Percentiles rank a stretch among this genome's conserved stretches.
These are phyloP conservation scores for Agapanthus africanus DNA, from an alignment of 106 monocot species.

Conservation along the genomic window DNA sequence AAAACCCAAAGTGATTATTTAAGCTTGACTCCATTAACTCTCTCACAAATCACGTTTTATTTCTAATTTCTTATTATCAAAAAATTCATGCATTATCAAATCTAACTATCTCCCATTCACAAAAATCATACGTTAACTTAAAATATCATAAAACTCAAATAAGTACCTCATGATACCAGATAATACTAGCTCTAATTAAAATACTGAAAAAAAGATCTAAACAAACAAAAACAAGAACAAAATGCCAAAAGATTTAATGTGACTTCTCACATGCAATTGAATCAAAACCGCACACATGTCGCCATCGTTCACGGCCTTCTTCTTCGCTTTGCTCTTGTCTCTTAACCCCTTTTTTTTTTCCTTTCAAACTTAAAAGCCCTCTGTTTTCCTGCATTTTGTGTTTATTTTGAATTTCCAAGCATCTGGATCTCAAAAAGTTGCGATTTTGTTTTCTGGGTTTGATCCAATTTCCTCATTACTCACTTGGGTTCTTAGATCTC, in stretches of 20 bases:
- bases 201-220: too few species aligned
- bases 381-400: not conserved
- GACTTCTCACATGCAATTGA: conserved; percentile 7
- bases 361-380: not conserved
- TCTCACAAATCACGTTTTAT: too few species aligned
- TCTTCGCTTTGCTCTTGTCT: not conserved
- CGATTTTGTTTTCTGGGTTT: not conserved
- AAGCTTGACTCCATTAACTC: too few species aligned
- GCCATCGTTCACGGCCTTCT: not conserved
- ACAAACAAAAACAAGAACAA: not conserved
- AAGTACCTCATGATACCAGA: too few species aligned
- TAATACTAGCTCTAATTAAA: too few species aligned
- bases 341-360: not conserved
- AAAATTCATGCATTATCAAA: too few species aligned
- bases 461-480: not conserved
- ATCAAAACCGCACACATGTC: not conserved
- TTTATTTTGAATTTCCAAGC: not conserved
- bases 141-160: too few species aligned
- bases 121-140: too few species aligned
- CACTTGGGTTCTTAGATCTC: too few species aligned
- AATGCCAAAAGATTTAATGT: not conserved
- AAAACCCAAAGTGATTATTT: too few species aligned
- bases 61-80: too few species aligned
- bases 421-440: not conserved
- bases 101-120: too few species aligned